Evolutionary conservation across 1,284 basidiomycete genomes (phyloP), one percentile per base, ranked within the genome.

Genomic region (Sanghuangporus baumii): DNA sequence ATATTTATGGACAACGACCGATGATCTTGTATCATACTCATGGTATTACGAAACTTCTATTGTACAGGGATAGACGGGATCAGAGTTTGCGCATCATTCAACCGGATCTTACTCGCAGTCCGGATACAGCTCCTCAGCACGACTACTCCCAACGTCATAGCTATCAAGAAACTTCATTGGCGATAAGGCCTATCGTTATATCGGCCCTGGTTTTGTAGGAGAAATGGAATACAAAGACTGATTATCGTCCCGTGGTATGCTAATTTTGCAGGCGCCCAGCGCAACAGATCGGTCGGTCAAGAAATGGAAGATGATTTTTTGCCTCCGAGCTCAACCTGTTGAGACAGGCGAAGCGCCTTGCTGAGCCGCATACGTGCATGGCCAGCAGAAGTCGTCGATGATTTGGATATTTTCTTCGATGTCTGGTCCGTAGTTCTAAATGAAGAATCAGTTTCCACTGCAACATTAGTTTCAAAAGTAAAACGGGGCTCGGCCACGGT

Each of bases 331-430:
- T 48, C 47, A 48, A 20, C 47, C 9, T 9, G 47, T 48, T 20
- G 47, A n/a, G 9, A 48, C 9, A 48, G 47, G 47, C 14, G 55
- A 31, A n/a, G 47, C 41, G 40, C n/a, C n/a, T 55, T 63, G 62
- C 38, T 51, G 40, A 23, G 57, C 57, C 12, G 62, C 62, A 38
- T 55, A 60, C 18, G 50, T 63, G 54, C 62, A 63, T 47, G 62
- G 62, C 62, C 62, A 81, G 67, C 84, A 86, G 65, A 71, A 83
- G 40, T 86, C 83, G 66, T 85, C 78, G 63, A 84, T 81, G 47
- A 72, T 74, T 71, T 86, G 84, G 58, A 84, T 70, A 65, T 83
- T 81, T 62, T 75, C 74, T 67, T 86, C 80, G 60, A 86, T 78
- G 65, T 86, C 84, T 3, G 71, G 67, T 5, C 80, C 84, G 70